Evolutionary conservation across 805 yeast species (phyloP), one percentile per base, ranked within the genome.

Genomic region (Metschnikowia picachoensis): DNA sequence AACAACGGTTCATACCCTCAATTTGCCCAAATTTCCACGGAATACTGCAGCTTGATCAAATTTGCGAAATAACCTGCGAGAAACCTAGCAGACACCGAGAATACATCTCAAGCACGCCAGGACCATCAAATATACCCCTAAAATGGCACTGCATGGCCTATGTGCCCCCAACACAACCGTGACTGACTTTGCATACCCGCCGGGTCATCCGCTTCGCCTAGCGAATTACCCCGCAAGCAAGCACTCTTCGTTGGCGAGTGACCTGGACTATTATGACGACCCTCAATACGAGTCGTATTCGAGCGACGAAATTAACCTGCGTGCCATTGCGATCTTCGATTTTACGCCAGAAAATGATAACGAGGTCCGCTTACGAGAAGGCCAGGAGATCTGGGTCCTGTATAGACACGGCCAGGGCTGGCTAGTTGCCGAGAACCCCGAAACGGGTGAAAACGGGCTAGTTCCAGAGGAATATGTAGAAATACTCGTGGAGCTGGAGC

Each of bases 331-430:
- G 0, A 63, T 94, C 38, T 94, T 89, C 62, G 92, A 91, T 57
- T 94, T 94, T 60, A 76, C 70, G 36, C 96, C 98, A 0, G 98
- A 94, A 62, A 94, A 94, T 64, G 96, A 89, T 57, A 94, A 94
- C 64, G 99, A 94, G 60, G 79, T 91, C 37, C 79, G 76, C 10
- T 68, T 94, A 30, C 66, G 60, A 12, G 95, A 85, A 57, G 96
- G 96, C 31, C 97, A 94, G 65, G 64, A 80, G 12, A 80, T 94
- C 2, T 84, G 90, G 79, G 85, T 94, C 29, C 81, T 85, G 48
- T 92, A 91, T 64, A 80, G 95, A 47, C 96, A 92, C 63, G 98
- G 98, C 25, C 97, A 92, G 63, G 99, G 99, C 8, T 94, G 99
- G 99, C 76, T 94, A 3, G 97, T 94, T 42, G 98, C 97, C 0